Evolutionary conservation across 768 basidiomycete genomes (phyloP), one percentile per base, ranked within the genome.

Genomic region (Suillus decipiens): DNA sequence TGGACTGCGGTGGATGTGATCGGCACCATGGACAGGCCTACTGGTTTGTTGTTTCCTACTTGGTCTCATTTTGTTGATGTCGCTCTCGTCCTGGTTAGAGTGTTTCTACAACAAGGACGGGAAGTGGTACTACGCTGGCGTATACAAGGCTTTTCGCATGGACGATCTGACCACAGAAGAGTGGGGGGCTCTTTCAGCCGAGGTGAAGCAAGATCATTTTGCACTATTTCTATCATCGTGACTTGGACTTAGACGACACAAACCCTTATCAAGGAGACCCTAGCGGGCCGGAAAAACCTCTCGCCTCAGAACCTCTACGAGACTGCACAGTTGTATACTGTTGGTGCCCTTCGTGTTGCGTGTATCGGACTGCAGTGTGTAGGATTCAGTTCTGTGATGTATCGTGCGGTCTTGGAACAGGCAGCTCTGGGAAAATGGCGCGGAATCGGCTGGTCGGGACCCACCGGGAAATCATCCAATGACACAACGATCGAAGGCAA

Each of bases 91-190:
- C 39, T 53, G 39, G 19, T 33, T 62, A 91, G 91, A 93, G 70
- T 93, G 89, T 66, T 93, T 93, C 73, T 93, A 86, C 68, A 89
- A 87, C 73, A 91, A 87, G 72, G 89, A 91, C 61, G 89, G 88
- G 9, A 84, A 85, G 63, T 93, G 89, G 89, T 93, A 92, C 71
- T 93, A 93, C 64, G 90, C 91, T 14, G 91, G 91, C n/a, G 81
- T 84, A 4, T 93, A 93, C 75, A 84, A 81, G 60, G 83, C 83
- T 1, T 86, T 93, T 71, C 76, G 80, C 59, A 80, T 93, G 56
- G 86, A 86, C 33, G 84, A 89, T 62, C 76, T 93, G 15, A 85
- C 85, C 0, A 75, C 79, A 9, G 84, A 84, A 61, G 91, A 93
- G 71, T 93, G 89, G 86, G 83, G 82, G 34, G 81, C 82, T 48